phyloP scores from a whole-genome alignment of 768 basidiomycete genomes.

The Cystofilobasidium capitatum region DNA sequence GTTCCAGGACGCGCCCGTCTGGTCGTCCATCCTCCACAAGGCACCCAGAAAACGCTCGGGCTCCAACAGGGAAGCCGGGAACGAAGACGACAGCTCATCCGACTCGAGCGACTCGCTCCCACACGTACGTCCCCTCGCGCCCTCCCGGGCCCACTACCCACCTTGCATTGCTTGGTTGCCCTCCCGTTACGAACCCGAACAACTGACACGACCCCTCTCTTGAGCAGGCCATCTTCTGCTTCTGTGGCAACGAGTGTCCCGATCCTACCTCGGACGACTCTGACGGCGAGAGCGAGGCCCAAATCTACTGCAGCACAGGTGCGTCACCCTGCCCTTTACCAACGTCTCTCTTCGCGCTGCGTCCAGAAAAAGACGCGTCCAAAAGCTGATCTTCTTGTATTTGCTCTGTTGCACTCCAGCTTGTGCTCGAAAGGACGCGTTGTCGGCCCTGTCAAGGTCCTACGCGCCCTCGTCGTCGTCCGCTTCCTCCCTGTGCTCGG shows the following conservation, averaged over 20 bases:
- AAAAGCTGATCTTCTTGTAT: not conserved
- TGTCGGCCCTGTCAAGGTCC: slow-evolving; percentile 18
- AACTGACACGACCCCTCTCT: not conserved
- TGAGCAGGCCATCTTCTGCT: slow-evolving; percentile 20
- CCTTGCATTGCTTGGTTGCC: no score
- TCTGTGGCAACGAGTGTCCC: slow-evolving; percentile 22
- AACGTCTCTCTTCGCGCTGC: not conserved
- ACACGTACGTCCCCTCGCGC: not conserved
- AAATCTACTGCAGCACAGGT: slow-evolving; percentile 23
- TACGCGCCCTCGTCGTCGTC: slow-evolving; percentile 5
- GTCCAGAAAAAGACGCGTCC: no score
- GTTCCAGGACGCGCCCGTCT: slow-evolving; percentile 23
- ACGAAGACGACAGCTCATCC: no score
- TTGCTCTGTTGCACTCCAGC: not conserved
- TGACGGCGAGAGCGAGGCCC: slow-evolving; percentile 8
- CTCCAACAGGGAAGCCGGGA: no score
- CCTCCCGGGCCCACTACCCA: not conserved
- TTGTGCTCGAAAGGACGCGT: slow-evolving; percentile 23
- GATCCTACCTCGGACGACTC: not conserved
- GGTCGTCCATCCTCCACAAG: not conserved
- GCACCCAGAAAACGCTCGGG: not conserved
- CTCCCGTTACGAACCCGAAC: no score
- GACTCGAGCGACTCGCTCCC: not conserved
- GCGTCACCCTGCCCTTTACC: not conserved
- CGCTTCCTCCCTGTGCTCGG: not conserved